Base-by-base conservation (phyloP, 2,329 filamentous ascomycete species). In the Teratosphaeria viscida region DNA sequence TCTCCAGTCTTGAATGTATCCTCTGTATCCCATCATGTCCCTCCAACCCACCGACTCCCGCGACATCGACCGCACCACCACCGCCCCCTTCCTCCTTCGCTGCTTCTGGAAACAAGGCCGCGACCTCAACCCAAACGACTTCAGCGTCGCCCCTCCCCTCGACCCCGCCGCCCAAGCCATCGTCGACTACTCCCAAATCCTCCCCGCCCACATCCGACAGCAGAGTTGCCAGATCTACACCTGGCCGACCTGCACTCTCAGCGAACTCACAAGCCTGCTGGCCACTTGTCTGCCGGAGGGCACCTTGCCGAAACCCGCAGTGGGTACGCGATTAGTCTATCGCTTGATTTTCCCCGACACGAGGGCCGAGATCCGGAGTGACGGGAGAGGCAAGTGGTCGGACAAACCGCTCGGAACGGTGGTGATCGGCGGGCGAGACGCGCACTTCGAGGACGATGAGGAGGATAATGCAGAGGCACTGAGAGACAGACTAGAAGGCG, bases 311-410 rank as follows among this genome's bases (percentile, higher is more conserved):
- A 78, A 81, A 43, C 89, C 89, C 0, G 83, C 86, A 6, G 81
- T 91, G 49, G 92, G 92, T 62, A 92, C 91, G 8, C 85, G 92
- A 58, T 81, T 96, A n/a, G 85, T 85, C 62, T 97, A 94, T 76
- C 87, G 92, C 55, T 82, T 96, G 19, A 84, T 96, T 58, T 96
- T 88, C 71, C 88, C 89, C 1, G 90, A 96, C 73, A 83, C 88
- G 27, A 75, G 79, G 57, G 74, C 73, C 53, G 72, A 78, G 61
- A 68, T 75, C 58, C 64, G 67, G 64, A 73, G 71, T 57, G 74
- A 73, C 23, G 75, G 73, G 29, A 74, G 79, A 56, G 81, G 83
- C 63, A 82, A 86, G 35, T 96, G 88, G 75, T 80, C 87, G 16
- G 85, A 85, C 26, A 91, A 90, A 68, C 90, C 95, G 61, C 79